phyloP scores from a whole-genome alignment of 768 basidiomycete species.

The Galerina marginata region DNA sequence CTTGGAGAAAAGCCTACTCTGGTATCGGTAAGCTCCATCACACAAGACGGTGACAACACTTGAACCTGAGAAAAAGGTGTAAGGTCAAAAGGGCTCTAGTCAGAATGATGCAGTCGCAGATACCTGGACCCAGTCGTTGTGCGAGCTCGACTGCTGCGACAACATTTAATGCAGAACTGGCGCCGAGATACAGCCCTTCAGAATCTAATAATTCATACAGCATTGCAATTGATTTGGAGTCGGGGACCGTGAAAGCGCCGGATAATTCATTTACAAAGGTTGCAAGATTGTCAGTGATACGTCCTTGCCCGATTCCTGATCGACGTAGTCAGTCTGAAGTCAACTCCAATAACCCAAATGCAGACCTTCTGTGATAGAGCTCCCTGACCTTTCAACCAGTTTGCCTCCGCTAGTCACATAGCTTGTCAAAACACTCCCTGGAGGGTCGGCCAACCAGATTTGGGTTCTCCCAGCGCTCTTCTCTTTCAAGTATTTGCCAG shows the following conservation, averaged over 20 bases:
- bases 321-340: not conserved
- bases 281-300: slow-evolving; percentile 89
- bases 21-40: slow-evolving; percentile 97
- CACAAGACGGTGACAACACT: slow-evolving; percentile 88
- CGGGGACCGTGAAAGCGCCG: slow-evolving; percentile 87
- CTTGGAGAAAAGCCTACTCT: slow-evolving; percentile 93
- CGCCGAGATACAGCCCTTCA: slow-evolving; percentile 94
- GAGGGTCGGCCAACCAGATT: slow-evolving; percentile 96
- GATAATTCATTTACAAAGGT: slow-evolving; percentile 79
- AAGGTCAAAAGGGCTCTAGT: not conserved
- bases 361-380: slow-evolving; percentile 90
- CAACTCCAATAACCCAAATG: slow-evolving; percentile 4
- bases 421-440: slow-evolving; percentile 89
- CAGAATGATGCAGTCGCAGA: slow-evolving; percentile 9
- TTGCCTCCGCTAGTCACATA: slow-evolving; percentile 83
- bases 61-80: slow-evolving; percentile 54
- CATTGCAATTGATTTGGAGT: slow-evolving; percentile 91
- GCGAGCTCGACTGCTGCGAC: slow-evolving; percentile 93
- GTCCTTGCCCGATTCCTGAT: slow-evolving; percentile 94
- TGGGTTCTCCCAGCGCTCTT: slow-evolving; percentile 79
- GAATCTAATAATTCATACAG: slow-evolving; percentile 90
- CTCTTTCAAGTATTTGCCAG: slow-evolving; percentile 84
- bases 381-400: slow-evolving; percentile 76
- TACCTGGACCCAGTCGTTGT: slow-evolving; percentile 82
- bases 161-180: slow-evolving; percentile 92